Base-by-base conservation (phyloP, 352 stramenopile genomes). In the Pythium dissimile region DNA sequence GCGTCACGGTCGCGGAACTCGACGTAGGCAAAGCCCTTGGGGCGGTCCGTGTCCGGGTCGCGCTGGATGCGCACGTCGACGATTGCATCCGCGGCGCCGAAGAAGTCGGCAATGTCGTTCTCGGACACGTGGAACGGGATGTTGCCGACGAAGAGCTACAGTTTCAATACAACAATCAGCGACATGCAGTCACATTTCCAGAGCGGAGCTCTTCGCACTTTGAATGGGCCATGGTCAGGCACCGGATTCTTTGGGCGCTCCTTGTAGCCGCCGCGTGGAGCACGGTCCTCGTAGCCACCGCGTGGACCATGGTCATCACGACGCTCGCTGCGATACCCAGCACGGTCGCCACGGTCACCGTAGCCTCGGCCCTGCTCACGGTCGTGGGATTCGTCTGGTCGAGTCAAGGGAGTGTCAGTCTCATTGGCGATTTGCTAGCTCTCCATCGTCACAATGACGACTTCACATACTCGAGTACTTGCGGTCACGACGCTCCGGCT, bases 11-110 rank as follows among this genome's bases (percentile, higher is more conserved):
- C 67, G 11, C 58, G 58, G 53, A 94, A 94, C 62, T 94, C 84
- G 8, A 95, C 81, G 68, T 94, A 95, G 15, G 84, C 86, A 61
- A 91, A 90, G 41, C 86, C 86, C 67, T 89, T 91, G 18, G 80
- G 73, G 15, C 80, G 79, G 58, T 89, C 72, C n/a, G 62, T 63
- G 18, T 86, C 69, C 24, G 58, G 69, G 54, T 95, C 83, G n/a
- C 71, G 62, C 28, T 74, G 80, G 59, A 93, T 74, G 37, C 75
- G 83, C 23, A 95, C 84, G 61, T 94, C 78, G 24, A 46, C 62
- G 51, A 94, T 81, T 15, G 74, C 66, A 2, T 87, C 54, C 3
- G 70, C 42, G 12, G n/a, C 30, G 11, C 75, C 74, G 12, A 92
- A 72, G 46, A 92, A 91, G 15, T 86, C 70, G 15, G 73, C 81